Evolutionary conservation across 2,329 filamentous ascomycete genomes (phyloP).

Genomic region (Gnomoniopsis smithogilvyi): DNA sequence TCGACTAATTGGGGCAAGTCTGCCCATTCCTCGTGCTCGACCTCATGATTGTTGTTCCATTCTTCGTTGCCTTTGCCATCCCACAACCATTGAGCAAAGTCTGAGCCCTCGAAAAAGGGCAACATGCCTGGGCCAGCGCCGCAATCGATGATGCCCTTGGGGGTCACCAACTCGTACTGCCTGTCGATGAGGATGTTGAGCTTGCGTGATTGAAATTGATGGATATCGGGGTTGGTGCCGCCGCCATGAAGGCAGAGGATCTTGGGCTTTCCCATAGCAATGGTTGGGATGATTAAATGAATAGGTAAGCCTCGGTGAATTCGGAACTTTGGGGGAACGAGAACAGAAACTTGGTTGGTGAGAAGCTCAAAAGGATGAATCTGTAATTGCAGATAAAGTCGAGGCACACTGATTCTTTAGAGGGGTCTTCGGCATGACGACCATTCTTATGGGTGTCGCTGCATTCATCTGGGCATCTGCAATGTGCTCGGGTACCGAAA

Average conservation of each 20-base stretch:
- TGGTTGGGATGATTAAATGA: not conserved
- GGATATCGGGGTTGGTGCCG: constrained; percentile 11
- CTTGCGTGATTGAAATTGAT: constrained; percentile 11
- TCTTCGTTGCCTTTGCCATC: constrained; percentile 11
- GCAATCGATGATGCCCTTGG: constrained; percentile 11
- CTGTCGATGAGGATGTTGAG: constrained; percentile 9
- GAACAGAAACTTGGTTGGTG: not conserved
- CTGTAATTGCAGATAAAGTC: not conserved
- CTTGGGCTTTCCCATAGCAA: constrained; percentile 8
- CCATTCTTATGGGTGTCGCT: not conserved
- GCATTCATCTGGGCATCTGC: not conserved
- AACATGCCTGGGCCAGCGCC: constrained; percentile 10
- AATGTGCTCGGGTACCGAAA: constrained; percentile 6
- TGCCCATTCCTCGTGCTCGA: constrained; percentile 67
- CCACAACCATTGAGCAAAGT: constrained; percentile 11
- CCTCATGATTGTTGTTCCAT: constrained; percentile 45
- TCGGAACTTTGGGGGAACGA: not conserved
- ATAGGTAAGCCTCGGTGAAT: not conserved
- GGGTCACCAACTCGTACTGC: constrained; percentile 8
- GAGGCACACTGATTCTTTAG: not conserved
- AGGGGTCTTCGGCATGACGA: not conserved
- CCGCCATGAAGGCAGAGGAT: constrained; percentile 11
- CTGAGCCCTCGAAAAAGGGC: constrained; percentile 11
- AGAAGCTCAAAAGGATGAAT: not conserved
- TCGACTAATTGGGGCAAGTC: constrained; percentile 71